A percentile compares a stretch with the other conserved stretches of the same genome.
Evolutionary conservation across 2,329 filamentous ascomycete species (phyloP).

Genomic region (Berkeleyomyces rouxiae): DNA sequence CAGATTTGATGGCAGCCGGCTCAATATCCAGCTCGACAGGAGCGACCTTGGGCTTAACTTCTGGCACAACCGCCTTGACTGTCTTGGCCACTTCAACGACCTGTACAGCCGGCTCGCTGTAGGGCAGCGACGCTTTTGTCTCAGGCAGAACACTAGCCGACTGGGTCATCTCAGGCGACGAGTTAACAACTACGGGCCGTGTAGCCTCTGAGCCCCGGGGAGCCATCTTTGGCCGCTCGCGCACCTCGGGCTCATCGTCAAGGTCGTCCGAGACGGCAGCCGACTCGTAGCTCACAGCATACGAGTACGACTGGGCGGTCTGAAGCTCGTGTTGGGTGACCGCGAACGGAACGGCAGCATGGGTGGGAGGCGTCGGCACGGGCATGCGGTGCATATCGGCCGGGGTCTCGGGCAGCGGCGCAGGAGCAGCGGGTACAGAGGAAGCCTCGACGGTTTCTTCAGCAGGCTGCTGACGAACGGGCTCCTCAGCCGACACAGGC

Average conservation of each 20-base stretch:
- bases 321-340: background rate
- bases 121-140: background rate
- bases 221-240: background rate
- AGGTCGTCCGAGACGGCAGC: background rate
- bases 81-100: background rate
- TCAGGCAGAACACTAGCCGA: background rate
- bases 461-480: background rate
- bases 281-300: background rate
- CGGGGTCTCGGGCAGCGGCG: background rate
- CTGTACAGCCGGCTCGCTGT: background rate
- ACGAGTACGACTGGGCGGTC: background rate
- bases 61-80: background rate
- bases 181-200: background rate
- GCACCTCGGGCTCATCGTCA: background rate
- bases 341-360: background rate
- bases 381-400: background rate
- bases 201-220: background rate
- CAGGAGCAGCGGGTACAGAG: background rate
- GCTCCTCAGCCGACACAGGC: background rate
- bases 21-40: no score
- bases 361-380: constrained; percentile 5
- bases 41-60: background rate
- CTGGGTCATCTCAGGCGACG: background rate
- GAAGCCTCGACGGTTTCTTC: background rate
- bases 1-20: background rate